phyloP scores from a whole-genome alignment of 257 asterid species.

The Cruciata laevipes region DNA sequence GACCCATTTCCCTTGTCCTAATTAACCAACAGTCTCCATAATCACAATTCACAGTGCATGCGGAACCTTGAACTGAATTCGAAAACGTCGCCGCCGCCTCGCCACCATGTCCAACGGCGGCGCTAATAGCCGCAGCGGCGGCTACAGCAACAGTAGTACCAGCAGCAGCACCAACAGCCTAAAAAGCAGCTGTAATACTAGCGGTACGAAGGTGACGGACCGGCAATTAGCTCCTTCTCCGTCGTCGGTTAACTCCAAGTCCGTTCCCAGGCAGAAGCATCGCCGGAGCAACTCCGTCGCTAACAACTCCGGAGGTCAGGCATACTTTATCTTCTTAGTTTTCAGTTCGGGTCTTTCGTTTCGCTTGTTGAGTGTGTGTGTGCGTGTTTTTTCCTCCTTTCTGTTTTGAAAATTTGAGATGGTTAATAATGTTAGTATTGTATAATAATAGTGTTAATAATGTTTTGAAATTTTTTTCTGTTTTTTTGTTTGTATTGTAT shows the following conservation, averaged over 20 bases:
- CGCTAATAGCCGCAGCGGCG: constrained; percentile 40
- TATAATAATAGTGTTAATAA: no score
- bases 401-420: background rate
- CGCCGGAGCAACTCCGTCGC: constrained; percentile 48
- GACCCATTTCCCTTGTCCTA: constrained; percentile 16
- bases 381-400: background rate
- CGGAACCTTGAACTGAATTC: constrained; percentile 7
- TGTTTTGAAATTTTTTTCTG: no score
- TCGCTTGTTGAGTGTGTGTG: background rate
- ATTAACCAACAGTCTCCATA: constrained; percentile 1
- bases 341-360: background rate
- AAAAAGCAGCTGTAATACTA: constrained; percentile 7
- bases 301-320: constrained; percentile 31
- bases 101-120: constrained; percentile 31
- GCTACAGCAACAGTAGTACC: constrained; percentile 19
- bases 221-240: constrained; percentile 9
- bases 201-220: constrained; percentile 36
- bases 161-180: constrained; percentile 8
- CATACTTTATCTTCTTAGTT: background rate
- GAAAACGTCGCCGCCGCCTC: background rate
- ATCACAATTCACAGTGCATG: background rate
- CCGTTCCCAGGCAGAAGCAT: constrained; percentile 47
- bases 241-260: constrained; percentile 24
- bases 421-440: background rate
- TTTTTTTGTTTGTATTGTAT: background rate